Evolutionary conservation across 305 asterid genomes (phyloP).

Genomic region (Fraxinus greggii): DNA sequence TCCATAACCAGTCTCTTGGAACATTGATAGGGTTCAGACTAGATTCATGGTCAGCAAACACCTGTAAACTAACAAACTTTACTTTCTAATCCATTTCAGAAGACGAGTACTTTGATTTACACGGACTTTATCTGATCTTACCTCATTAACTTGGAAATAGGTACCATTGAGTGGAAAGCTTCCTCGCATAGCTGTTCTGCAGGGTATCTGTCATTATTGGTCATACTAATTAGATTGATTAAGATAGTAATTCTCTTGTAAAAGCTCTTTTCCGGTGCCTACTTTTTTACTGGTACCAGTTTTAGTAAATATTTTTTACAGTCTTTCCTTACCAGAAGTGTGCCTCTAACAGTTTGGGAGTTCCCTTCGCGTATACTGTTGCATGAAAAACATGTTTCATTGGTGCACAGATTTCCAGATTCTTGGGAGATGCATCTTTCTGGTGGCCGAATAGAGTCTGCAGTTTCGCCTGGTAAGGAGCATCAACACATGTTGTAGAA

Average conservation of each 20-base stretch:
- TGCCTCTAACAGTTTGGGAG: constrained; percentile 91
- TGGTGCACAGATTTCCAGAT: constrained; percentile 60
- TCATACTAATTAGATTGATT: constrained; percentile 26
- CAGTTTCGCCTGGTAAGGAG: constrained; percentile 76
- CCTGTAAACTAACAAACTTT: constrained; percentile 44
- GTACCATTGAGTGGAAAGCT: constrained; percentile 98
- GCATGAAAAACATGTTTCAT: constrained; percentile 82
- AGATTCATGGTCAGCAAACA: constrained; percentile 91
- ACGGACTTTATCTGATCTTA: constrained; percentile 25
- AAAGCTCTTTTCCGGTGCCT: neutral
- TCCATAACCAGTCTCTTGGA: constrained; percentile 89
- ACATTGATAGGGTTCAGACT: constrained; percentile 75
- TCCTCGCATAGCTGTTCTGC: constrained; percentile 99
- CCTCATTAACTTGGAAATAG: constrained; percentile 97
- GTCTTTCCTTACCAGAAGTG: constrained; percentile 67
- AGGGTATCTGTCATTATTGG: constrained; percentile 65
- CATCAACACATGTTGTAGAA: constrained; percentile 23
- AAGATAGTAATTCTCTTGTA: neutral
- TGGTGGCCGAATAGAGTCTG: constrained; percentile 79
- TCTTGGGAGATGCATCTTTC: constrained; percentile 71
- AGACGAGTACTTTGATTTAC: neutral
- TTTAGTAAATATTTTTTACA: neutral
- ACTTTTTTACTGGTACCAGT: constrained; percentile 8
- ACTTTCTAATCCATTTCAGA: constrained; percentile 21
- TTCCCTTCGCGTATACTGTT: constrained; percentile 84